Conservation (phyloP, 345 rosid species). For the Bretschneidera sinensis region DNA sequence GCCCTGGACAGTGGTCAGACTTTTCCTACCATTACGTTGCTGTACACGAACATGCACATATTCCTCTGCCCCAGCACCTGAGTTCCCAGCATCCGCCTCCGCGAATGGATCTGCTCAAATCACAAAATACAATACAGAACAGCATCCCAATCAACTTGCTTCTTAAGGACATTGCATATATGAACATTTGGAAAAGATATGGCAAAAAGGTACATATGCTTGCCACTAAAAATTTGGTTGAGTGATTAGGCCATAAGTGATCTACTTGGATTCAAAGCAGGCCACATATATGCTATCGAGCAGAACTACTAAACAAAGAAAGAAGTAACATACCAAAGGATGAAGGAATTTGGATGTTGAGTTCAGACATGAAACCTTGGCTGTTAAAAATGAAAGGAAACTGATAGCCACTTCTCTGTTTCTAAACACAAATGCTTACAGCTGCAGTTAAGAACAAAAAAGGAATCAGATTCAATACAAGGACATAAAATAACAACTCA, state of each 20-base stretch:
- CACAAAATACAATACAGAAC: too few relatives aligned
- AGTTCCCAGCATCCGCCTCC: constrained; percentile 53
- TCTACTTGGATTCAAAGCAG: too few relatives aligned
- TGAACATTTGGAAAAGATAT: too few relatives aligned
- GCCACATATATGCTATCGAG: too few relatives aligned
- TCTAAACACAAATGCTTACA: neutral
- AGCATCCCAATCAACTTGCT: too few relatives aligned
- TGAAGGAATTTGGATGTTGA: constrained; percentile 34
- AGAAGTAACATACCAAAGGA: constrained; percentile 31
- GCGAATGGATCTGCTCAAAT: constrained; percentile 35
- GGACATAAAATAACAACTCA: too few relatives aligned
- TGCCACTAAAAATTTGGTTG: too few relatives aligned
- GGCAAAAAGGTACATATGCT: too few relatives aligned
- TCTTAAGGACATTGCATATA: too few relatives aligned
- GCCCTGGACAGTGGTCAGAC: constrained; percentile 47
- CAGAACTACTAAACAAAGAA: neutral
- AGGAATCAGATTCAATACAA: neutral
- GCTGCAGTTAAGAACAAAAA: neutral
- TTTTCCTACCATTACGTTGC: constrained; percentile 53
- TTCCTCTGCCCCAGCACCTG: constrained; percentile 43
- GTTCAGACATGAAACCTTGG: constrained; percentile 43
- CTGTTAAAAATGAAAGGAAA: constrained; percentile 8
- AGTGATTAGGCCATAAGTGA: too few relatives aligned
- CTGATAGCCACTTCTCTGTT: neutral
- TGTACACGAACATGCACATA: constrained; percentile 45